phyloP scores from a whole-genome alignment of 805 yeast species.

The Metschnikowia cubensis region DNA sequence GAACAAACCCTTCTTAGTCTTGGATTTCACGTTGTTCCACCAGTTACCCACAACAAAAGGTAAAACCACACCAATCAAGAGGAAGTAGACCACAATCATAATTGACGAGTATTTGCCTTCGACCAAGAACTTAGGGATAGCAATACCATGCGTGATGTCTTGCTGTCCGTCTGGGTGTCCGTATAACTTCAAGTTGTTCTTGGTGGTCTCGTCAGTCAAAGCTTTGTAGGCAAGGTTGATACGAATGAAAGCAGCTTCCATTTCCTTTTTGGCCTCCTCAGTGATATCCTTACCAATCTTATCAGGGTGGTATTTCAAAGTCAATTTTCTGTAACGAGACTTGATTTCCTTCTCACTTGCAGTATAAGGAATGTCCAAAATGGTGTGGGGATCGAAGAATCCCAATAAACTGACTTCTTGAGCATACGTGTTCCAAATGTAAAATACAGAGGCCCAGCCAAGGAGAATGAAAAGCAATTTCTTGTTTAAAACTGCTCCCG shows the following conservation, averaged over 20 bases:
- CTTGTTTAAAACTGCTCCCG: slow-evolving; percentile 37
- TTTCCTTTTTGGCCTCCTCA: slow-evolving; percentile 48
- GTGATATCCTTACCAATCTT: slow-evolving; percentile 66
- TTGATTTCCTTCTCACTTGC: slow-evolving; percentile 76
- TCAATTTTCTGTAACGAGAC: slow-evolving; percentile 78
- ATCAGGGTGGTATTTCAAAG: slow-evolving; percentile 91
- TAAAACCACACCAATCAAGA: slow-evolving; percentile 69
- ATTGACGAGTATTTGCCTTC: slow-evolving; percentile 74
- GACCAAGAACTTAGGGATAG: slow-evolving; percentile 85
- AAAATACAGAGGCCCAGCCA: slow-evolving; percentile 62
- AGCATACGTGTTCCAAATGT: slow-evolving; percentile 33
- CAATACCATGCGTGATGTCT: slow-evolving; percentile 86
- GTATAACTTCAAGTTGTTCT: slow-evolving; percentile 75
- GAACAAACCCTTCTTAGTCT: slow-evolving; percentile 79
- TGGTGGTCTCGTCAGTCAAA: slow-evolving; percentile 82
- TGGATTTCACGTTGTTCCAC: slow-evolving; percentile 83
- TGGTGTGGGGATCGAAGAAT: slow-evolving; percentile 86
- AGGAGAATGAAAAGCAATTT: slow-evolving; percentile 30
- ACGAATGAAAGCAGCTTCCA: slow-evolving; percentile 74
- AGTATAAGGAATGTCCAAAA: slow-evolving; percentile 66
- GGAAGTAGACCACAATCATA: slow-evolving; percentile 58
- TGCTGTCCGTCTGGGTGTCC: slow-evolving; percentile 99
- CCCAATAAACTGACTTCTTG: slow-evolving; percentile 44
- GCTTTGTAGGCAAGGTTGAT: slow-evolving; percentile 93
- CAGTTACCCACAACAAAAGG: slow-evolving; percentile 81